Conservation (phyloP, 1,284 basidiomycete species). For the Cryptococcus hybrid region DNA sequence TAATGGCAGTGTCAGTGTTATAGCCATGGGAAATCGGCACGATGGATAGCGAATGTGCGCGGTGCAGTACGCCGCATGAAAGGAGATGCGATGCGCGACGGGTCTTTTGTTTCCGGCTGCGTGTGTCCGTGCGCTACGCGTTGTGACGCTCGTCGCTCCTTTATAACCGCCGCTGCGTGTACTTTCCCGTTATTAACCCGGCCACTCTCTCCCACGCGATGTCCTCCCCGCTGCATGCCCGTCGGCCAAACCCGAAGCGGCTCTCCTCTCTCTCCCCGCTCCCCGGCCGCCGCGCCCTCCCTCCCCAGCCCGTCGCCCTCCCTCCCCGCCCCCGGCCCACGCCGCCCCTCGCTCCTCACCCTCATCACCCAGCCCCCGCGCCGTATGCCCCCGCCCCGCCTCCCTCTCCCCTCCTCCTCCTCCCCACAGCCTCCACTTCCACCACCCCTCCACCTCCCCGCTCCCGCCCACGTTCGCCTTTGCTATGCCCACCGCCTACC, state of each 20-base stretch:
- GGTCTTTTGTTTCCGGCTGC: no score
- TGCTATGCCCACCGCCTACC: conserved; percentile 1
- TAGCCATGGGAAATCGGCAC: no score
- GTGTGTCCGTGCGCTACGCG: no score
- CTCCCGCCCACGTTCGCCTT: conserved; percentile 8
- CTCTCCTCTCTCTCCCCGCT: conserved; percentile 36
- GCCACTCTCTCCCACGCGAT: no score
- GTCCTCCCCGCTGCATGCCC: conserved; percentile 7
- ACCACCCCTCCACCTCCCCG: conserved; percentile 26
- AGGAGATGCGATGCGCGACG: no score
- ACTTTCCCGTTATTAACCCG: conserved; percentile 2
- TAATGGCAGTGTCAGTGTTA: background rate
- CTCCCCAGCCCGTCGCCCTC: conserved; percentile 21
- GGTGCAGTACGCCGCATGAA: no score
- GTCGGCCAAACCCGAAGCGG: conserved; percentile 39
- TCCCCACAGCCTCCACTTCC: conserved; percentile 13
- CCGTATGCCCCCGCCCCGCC: conserved; percentile 27
- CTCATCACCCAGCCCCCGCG: conserved; percentile 34
- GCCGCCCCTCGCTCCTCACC: conserved; percentile 36
- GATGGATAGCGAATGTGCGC: no score
- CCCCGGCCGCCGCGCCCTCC: conserved; percentile 37
- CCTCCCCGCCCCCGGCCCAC: background rate
- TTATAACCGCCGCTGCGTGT: conserved; percentile 15
- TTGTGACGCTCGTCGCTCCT: background rate
- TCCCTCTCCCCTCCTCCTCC: conserved; percentile 27